phyloP scores from a whole-genome alignment of 139 green algal genomes.

The Spirogloea muscicola region DNA sequence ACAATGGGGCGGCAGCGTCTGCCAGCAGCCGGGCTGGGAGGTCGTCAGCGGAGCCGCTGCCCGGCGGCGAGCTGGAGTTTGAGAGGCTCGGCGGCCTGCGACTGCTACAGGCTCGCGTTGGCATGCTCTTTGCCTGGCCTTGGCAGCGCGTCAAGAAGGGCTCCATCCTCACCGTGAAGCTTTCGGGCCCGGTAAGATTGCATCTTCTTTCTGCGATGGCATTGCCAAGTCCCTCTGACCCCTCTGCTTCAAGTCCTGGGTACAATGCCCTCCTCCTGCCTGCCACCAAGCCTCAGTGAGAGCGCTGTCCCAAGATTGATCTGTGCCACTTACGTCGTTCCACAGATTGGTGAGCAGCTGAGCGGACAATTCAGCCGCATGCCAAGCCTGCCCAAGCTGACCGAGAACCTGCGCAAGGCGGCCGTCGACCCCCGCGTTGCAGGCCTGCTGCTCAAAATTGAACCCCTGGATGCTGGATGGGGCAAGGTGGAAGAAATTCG shows the following conservation, averaged over 20 bases:
- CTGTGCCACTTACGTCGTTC: slow-evolving; percentile 21
- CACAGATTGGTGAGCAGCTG: slow-evolving; percentile 50
- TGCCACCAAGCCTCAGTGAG: too few relatives aligned
- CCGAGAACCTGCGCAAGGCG: slow-evolving; percentile 73
- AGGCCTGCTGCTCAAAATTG: slow-evolving; percentile 80
- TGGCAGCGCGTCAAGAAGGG: slow-evolving; percentile 83
- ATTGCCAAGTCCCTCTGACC: too few relatives aligned
- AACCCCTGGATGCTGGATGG: slow-evolving; percentile 64
- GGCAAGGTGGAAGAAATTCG: slow-evolving; percentile 72
- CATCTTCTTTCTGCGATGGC: background rate
- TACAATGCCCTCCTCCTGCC: too few relatives aligned
- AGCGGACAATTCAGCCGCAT: slow-evolving; percentile 51
- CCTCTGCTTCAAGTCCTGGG: too few relatives aligned
- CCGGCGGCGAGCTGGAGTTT: slow-evolving; percentile 29
- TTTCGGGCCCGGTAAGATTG: slow-evolving; percentile 38
- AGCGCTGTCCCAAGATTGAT: too few relatives aligned
- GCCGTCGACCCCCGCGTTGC: slow-evolving; percentile 76
- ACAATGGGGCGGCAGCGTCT: too few relatives aligned
- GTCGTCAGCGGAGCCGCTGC: too few relatives aligned
- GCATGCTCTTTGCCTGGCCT: slow-evolving; percentile 67
- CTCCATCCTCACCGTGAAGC: slow-evolving; percentile 71
- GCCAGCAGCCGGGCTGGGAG: too few relatives aligned
- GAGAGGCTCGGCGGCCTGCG: slow-evolving; percentile 11
- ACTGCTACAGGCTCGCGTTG: slow-evolving; percentile 10
- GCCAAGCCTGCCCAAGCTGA: slow-evolving; percentile 62